Base-by-base conservation (phyloP, 1,284 basidiomycete species). In the Ceratorhiza oryzae-sativae region DNA sequence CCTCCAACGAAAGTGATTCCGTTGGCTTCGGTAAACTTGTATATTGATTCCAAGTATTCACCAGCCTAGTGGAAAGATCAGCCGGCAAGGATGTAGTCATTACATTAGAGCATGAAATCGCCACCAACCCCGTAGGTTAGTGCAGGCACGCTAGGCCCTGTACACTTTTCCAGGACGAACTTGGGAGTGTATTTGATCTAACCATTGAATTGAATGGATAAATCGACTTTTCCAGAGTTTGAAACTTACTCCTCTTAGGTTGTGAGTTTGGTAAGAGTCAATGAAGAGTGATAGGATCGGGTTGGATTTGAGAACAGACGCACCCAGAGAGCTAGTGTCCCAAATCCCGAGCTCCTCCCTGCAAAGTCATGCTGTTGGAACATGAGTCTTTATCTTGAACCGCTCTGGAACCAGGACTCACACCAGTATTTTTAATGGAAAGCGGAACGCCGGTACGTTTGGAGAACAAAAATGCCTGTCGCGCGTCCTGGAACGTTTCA, bases 351-450 rank as follows among this genome's bases (percentile, higher is more conserved):
- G 34, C 67, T 70, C 55, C 51, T 70, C 15, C 67, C 67, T 1
- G 53, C 42, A 48, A 46, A 70, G 30, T 70, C 67, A 36, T 70
- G 67, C 67, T 70, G 27, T 68, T 41, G 56, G 63, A 68, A 55
- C n/a, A 53, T 30, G 15, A 53, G 36, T 23, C 20, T 39, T 25
- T 32, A 68, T 3, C 39, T 6, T 32, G 18, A 46, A 13, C 8
- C 36, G 8, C 27, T 18, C 15, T 15, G 36, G 36, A 56, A 32
- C 13, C 36, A 18, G 27, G 20, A 70, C 67, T 56, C 34, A 70
- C 67, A n/a, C 85, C 85, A 13, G 84, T 84, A 76, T 86, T 86
- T 74, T 85, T 85, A 30, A 86, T 78, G 4, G 83, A 81, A 30
- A 86, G 74, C 10, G 83, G 83, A 12, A 84, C 77, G 20, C 78